Evolutionary conservation across 352 stramenopile species (phyloP), one percentile per base, ranked within the genome.

Genomic region (Halophytophthora batemanensis): DNA sequence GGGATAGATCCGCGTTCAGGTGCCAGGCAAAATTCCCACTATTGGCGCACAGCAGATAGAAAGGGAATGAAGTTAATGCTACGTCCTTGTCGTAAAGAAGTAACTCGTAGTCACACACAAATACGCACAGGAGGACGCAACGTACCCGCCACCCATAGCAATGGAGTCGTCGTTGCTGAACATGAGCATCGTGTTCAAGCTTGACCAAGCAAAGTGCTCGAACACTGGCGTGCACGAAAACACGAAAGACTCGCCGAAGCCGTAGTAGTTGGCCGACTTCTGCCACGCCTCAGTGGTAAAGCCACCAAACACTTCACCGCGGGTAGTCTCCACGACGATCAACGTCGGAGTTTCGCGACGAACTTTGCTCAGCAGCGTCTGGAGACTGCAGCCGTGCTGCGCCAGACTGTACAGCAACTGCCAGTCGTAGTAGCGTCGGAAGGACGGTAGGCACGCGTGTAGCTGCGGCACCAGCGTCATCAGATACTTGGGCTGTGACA

Each of bases 81-180:
- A 2, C 19, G 6, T n/a, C n/a, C n/a, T n/a, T n/a, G n/a, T n/a
- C n/a, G n/a, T n/a, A n/a, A n/a, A n/a, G n/a, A n/a, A n/a, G n/a
- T n/a, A n/a, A n/a, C n/a, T n/a, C n/a, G n/a, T n/a, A n/a, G n/a
- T n/a, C n/a, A n/a, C n/a, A n/a, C n/a, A n/a, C n/a, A n/a, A n/a
- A n/a, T 31, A 31, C 25, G 25, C 25, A 17, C 33, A 17, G 6
- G n/a, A 45, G 33, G 22, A 3, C 50, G n/a, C n/a, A 45, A 64
- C 71, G 11, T 66, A 83, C 72, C 80, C 80, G 37, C 80, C 80
- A 38, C 80, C 80, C 80, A 90, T 90, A 15, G 77, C 80, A 41
- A 90, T 87, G 4, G 64, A 78, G 29, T 69, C 53, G 18, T 81
- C 58, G 40, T 84, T 86, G 65, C 77, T 88, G 48, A 82, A 56